Evolutionary conservation across 257 asterid species (phyloP).

Genomic region (Fraxinus quadrangulata): DNA sequence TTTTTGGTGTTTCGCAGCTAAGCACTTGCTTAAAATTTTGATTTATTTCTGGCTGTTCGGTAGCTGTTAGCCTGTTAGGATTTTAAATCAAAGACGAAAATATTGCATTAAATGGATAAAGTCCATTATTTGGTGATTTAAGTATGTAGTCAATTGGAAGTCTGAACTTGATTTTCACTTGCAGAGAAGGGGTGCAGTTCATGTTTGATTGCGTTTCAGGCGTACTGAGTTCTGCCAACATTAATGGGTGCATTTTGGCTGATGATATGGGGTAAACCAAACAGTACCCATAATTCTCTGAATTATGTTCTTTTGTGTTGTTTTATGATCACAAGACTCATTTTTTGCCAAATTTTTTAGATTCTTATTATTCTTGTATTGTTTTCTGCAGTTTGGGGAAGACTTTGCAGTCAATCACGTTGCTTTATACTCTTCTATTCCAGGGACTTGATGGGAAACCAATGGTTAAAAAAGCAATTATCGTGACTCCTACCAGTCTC

Average conservation of each 20-base stretch:
- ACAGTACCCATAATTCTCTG: conserved; percentile 27
- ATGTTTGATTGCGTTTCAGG: conserved; percentile 99
- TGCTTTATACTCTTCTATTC: conserved; percentile 82
- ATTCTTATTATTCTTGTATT: conserved; percentile 23
- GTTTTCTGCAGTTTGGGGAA: conserved; percentile 76
- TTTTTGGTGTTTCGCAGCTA: conserved; percentile 8
- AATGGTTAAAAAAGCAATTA: conserved; percentile 82
- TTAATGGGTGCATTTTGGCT: conserved; percentile 97
- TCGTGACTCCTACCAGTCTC: conserved; percentile 96
- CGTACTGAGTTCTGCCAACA: conserved; percentile 56
- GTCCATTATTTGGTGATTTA: conserved; percentile 1
- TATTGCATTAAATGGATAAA: background rate
- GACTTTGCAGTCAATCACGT: conserved; percentile 92
- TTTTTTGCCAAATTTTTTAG: background rate
- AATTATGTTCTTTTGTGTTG: conserved; percentile 1
- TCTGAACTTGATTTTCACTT: conserved; percentile 37
- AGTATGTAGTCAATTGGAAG: conserved; percentile 26
- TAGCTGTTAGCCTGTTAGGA: conserved; percentile 11
- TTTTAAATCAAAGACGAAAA: background rate
- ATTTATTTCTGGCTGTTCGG: conserved; percentile 11
- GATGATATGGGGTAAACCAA: conserved; percentile 94
- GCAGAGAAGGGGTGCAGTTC: conserved; percentile 99
- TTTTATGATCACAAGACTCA: background rate
- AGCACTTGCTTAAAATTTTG: conserved; percentile 19
- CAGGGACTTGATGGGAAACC: conserved; percentile 94